A percentile compares a stretch with the other conserved stretches of the same genome.
phyloP scores from a whole-genome alignment of 371 early-diverging fungal genomes.

The Phascolomyces articulosus region DNA sequence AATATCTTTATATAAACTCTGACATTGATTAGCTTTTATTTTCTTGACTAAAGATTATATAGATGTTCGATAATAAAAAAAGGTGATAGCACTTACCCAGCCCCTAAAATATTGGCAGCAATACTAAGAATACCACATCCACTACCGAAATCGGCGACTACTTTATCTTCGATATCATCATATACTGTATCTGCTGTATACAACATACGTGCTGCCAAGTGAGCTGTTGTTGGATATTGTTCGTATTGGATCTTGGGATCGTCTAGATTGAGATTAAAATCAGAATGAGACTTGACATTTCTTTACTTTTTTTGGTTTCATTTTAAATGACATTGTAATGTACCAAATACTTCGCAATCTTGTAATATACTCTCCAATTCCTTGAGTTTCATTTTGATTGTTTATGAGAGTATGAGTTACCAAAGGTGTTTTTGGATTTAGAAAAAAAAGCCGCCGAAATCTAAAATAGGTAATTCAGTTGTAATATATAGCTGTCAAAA shows the following conservation, averaged over 20 bases:
- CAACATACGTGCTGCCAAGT: constrained; percentile 81
- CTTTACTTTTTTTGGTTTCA: not conserved
- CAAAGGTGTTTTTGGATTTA: not conserved
- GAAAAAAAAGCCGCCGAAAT: not conserved
- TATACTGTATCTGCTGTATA: constrained; percentile 81
- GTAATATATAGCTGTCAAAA: no score
- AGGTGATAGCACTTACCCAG: constrained; percentile 35
- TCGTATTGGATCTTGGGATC: constrained; percentile 83
- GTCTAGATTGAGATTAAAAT: constrained; percentile 23
- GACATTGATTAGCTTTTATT: not conserved
- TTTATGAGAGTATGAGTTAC: not conserved
- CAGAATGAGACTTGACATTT: no score
- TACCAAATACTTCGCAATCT: constrained; percentile 74
- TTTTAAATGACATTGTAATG: constrained; percentile 3
- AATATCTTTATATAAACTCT: constrained; percentile 40
- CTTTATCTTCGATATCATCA: constrained; percentile 77
- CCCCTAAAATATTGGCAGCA: constrained; percentile 66
- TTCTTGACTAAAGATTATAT: no score
- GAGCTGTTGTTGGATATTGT: constrained; percentile 88
- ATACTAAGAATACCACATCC: constrained; percentile 82
- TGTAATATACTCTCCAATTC: constrained; percentile 76
- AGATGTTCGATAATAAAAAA: no score
- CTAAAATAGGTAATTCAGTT: no score
- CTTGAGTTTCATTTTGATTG: constrained; percentile 68
- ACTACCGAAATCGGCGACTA: constrained; percentile 82